phyloP scores from a whole-genome alignment of 1,284 basidiomycete species.

The Marasmius sp. region DNA sequence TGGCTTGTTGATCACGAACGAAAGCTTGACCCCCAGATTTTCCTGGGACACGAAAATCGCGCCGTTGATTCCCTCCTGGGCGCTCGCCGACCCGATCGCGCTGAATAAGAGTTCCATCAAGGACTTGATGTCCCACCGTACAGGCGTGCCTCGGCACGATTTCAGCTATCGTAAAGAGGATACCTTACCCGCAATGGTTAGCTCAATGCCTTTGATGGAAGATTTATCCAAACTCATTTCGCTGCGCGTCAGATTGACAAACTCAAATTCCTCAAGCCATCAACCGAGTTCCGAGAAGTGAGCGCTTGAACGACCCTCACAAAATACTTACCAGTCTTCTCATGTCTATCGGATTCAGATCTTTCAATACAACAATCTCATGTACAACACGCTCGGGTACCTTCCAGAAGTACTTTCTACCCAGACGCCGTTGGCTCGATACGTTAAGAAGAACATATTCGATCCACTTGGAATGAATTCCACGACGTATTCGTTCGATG shows the following conservation, averaged over 20 bases:
- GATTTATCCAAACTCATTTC: background rate
- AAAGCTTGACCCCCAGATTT: slow-evolving; percentile 29
- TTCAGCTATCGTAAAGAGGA: slow-evolving; percentile 24
- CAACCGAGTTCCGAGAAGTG: background rate
- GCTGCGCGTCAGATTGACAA: background rate
- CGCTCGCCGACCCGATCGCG: slow-evolving; percentile 26
- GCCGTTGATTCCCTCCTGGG: slow-evolving; percentile 34
- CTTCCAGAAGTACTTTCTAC: slow-evolving; percentile 35
- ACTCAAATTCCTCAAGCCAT: background rate
- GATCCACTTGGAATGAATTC: slow-evolving; percentile 42
- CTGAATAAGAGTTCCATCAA: slow-evolving; percentile 27
- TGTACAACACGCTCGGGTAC: slow-evolving; percentile 38
- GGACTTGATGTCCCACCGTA: slow-evolving; percentile 39
- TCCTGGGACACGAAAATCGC: slow-evolving; percentile 34
- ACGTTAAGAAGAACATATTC: slow-evolving; percentile 41
- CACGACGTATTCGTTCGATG: slow-evolving; percentile 41
- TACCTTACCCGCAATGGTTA: slow-evolving; percentile 30
- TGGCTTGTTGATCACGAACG: slow-evolving; percentile 31
- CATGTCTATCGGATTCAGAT: slow-evolving; percentile 39
- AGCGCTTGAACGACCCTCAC: slow-evolving; percentile 24
- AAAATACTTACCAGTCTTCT: slow-evolving; percentile 33
- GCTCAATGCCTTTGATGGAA: slow-evolving; percentile 3
- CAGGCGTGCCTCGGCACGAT: slow-evolving; percentile 42
- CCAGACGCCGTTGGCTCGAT: slow-evolving; percentile 34
- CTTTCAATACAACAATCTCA: slow-evolving; percentile 46